Base-by-base conservation (phyloP, 2,329 filamentous ascomycete genomes). In the Amauroascus verrucosus region DNA sequence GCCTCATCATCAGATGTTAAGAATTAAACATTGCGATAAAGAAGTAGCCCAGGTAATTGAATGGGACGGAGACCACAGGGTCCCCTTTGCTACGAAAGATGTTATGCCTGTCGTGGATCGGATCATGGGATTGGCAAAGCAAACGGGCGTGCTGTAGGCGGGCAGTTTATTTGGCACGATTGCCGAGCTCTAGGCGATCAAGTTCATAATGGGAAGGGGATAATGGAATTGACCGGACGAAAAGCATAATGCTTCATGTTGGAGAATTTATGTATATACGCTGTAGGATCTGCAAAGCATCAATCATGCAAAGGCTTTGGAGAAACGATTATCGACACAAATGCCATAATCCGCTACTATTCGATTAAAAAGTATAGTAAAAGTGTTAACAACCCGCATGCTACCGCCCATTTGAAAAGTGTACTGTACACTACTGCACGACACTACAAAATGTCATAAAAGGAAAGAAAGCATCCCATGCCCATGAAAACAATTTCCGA, bases 51-150 rank as follows among this genome's bases (percentile, higher is more conserved):
- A 68, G 37, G 57, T 88, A 44, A 65, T 90, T 1, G 83, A 88
- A 65, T 90, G 86, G 86, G 77, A 86, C 54, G 86, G 84, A 0
- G 76, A 75, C 1, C 86, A 91, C 65, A 71, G 86, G 5, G 72
- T 91, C 47, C 84, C 85, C 1, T 76, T 90, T 55, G 86, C 85
- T 72, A 72, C 70, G 20, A 70, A 67, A 28, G 85, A 89, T 66
- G 83, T 89, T 2, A 72, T 78, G 47, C 71, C 67, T 8, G 70
- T 86, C 37, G 56, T 49, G 13, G 28, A 51, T 4, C 32, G 46
- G 26, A 57, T 57, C 2, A 28, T 44, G 1, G 52, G 44, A 9
- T 28, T 57, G n/a, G 55, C 55, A 11, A 50, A 33, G 40, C 18
- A 48, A 18, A 54, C 55, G 11, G 47, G 48, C 8, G 37, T 22